Evolutionary conservation across 2,329 filamentous ascomycete genomes (phyloP).

Genomic region (Geosmithia putterillii): DNA sequence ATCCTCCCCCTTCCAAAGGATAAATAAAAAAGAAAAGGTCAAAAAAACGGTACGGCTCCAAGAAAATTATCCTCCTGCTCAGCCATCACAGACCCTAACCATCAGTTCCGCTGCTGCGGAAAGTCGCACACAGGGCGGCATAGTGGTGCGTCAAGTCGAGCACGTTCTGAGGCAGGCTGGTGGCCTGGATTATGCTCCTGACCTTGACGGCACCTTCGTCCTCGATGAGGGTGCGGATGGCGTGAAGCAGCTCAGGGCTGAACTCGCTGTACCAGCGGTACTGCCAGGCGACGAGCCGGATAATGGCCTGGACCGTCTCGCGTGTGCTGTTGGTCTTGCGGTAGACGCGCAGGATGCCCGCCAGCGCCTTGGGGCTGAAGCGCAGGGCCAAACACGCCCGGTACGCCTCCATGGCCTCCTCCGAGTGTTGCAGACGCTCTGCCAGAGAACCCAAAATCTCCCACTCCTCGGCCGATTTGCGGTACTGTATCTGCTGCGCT

Average conservation of each 20-base stretch:
- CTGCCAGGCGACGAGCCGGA: conserved; percentile 91
- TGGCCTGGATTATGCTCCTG: conserved; percentile 91
- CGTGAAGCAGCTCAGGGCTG: conserved; percentile 78
- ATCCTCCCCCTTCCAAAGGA: background rate
- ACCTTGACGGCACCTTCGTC: conserved; percentile 97
- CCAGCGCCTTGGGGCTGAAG: conserved; percentile 87
- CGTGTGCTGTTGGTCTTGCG: conserved; percentile 68
- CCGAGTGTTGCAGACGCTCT: conserved; percentile 80
- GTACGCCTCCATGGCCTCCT: conserved; percentile 90
- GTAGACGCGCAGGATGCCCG: conserved; percentile 69
- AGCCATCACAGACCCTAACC: conserved; percentile 33
- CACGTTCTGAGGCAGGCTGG: conserved; percentile 83
- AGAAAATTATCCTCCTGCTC: background rate
- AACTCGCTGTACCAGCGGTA: conserved; percentile 99
- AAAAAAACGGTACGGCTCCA: background rate
- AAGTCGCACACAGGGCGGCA: conserved; percentile 84
- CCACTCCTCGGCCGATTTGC: conserved; percentile 95
- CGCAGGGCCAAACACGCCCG: conserved; percentile 74
- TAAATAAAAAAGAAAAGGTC: background rate
- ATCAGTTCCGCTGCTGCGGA: conserved; percentile 87
- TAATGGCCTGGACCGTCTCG: conserved; percentile 73
- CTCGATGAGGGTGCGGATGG: conserved; percentile 86
- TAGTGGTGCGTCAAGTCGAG: conserved; percentile 94
- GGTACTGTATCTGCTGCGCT: conserved; percentile 87
- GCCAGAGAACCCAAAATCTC: conserved; percentile 91